Percentiles rank a stretch among this genome's conserved stretches.
phyloP scores from a whole-genome alignment of 805 yeast genomes.

The Dipodascus albidus region DNA sequence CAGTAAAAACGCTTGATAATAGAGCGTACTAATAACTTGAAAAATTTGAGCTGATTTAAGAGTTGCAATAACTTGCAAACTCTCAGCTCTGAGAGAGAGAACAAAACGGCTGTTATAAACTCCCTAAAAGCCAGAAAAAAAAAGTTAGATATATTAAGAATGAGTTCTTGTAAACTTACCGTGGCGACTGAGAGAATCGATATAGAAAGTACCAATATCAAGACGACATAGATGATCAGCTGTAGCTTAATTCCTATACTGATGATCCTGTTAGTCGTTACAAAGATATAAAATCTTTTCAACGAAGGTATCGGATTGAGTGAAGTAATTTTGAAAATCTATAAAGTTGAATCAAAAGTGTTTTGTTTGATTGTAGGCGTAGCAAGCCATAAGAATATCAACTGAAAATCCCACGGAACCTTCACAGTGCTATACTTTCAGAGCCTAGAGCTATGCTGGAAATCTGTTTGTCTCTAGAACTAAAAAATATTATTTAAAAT shows the following conservation, averaged over 20 bases:
- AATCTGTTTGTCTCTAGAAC: too few relatives aligned
- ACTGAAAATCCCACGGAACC: too few relatives aligned
- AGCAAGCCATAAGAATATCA: too few relatives aligned
- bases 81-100: conserved; percentile 51
- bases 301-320: not conserved
- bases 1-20: conserved; percentile 59
- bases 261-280: conserved; percentile 6
- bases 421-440: too few relatives aligned
- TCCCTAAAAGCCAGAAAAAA: conserved; percentile 26
- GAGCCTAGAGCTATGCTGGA: too few relatives aligned
- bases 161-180: conserved; percentile 5
- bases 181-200: conserved; percentile 62
- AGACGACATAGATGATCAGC: conserved; percentile 53
- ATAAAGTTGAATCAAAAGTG: too few relatives aligned
- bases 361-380: too few relatives aligned
- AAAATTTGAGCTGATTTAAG: conserved; percentile 68
- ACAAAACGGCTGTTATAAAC: conserved; percentile 32
- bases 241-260: conserved; percentile 59
- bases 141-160: not conserved
- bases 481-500: too few relatives aligned
- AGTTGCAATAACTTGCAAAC: conserved; percentile 68
- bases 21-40: conserved; percentile 51
- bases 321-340: too few relatives aligned
- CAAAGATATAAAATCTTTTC: not conserved
- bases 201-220: conserved; percentile 56